Conservation (phyloP, 345 rosid genomes). For the Melaleuca alternifolia region DNA sequence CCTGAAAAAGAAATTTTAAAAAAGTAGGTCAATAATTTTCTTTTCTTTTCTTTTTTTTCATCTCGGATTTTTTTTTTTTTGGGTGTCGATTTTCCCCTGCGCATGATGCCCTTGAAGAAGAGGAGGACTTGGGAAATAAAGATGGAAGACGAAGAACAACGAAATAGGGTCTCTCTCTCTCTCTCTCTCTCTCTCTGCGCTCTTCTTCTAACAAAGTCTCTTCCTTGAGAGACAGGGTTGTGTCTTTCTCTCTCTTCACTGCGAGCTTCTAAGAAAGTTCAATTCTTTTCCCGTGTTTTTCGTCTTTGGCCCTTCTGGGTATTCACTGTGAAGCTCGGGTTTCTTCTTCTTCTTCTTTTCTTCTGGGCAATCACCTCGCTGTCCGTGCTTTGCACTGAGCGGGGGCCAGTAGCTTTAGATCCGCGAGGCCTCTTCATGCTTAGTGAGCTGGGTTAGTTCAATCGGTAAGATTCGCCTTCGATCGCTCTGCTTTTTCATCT, state of each 20-base stretch:
- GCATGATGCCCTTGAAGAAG: neutral
- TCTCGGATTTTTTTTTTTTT: neutral
- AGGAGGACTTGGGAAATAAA: neutral
- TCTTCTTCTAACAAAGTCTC: neutral
- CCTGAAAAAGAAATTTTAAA: neutral
- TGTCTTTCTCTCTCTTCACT: neutral
- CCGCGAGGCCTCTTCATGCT: constrained; percentile 5
- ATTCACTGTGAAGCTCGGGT: neutral
- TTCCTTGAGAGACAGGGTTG: neutral
- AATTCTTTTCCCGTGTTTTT: neutral
- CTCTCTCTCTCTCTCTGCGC: neutral
- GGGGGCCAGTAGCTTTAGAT: constrained; percentile 17
- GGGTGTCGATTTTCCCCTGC: neutral
- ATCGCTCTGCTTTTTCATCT: neutral
- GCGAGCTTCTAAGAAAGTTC: neutral
- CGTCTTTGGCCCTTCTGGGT: neutral
- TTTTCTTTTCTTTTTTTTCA: neutral
- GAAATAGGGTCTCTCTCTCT: neutral
- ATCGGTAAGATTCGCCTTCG: constrained; percentile 31
- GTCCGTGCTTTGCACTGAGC: neutral
- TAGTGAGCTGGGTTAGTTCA: neutral
- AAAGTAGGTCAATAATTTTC: neutral
- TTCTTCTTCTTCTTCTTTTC: neutral
- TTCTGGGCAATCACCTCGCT: neutral
- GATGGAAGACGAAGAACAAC: constrained; percentile 11